Evolutionary conservation across 2,329 filamentous ascomycete genomes (phyloP).

Genomic region (Trichoderma oligosporum): DNA sequence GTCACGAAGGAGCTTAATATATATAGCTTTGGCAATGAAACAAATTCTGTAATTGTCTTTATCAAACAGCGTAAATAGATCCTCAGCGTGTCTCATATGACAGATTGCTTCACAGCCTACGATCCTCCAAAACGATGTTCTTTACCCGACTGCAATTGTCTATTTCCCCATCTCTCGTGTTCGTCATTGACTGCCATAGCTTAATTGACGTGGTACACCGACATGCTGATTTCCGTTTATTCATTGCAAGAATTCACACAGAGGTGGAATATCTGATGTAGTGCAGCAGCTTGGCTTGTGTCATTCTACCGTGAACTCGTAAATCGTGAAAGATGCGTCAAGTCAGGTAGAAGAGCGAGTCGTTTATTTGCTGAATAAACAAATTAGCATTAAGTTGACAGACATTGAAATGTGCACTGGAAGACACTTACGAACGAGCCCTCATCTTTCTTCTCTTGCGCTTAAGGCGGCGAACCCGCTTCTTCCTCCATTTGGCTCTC

Average conservation of each 20-base stretch:
- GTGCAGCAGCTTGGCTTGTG: slow-evolving; percentile 25
- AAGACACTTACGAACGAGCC: slow-evolving; percentile 80
- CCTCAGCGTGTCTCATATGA: slow-evolving; percentile 28
- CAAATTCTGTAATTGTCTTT: slow-evolving; percentile 29
- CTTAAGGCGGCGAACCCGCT: slow-evolving; percentile 98
- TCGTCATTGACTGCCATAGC: slow-evolving; percentile 26
- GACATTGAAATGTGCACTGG: not conserved
- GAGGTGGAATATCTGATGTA: not conserved
- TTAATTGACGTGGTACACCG: slow-evolving; percentile 18
- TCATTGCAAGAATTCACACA: not conserved
- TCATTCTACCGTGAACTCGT: slow-evolving; percentile 34
- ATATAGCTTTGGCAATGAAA: slow-evolving; percentile 18
- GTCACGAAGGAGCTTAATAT: not conserved
- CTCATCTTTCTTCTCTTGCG: slow-evolving; percentile 99
- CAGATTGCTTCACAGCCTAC: slow-evolving; percentile 28
- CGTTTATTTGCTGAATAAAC: slow-evolving; percentile 60
- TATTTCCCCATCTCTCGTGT: slow-evolving; percentile 32
- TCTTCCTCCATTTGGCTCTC: slow-evolving; percentile 99
- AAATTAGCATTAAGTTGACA: slow-evolving; percentile 33
- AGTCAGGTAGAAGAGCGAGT: slow-evolving; percentile 56
- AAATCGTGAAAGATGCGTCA: slow-evolving; percentile 43
- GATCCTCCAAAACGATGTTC: slow-evolving; percentile 29
- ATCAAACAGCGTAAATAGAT: slow-evolving; percentile 27
- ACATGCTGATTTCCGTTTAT: slow-evolving; percentile 7
- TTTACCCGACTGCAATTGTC: slow-evolving; percentile 33